phyloP scores from a whole-genome alignment of 768 basidiomycete species.

The Leucocoprinus leucothites region DNA sequence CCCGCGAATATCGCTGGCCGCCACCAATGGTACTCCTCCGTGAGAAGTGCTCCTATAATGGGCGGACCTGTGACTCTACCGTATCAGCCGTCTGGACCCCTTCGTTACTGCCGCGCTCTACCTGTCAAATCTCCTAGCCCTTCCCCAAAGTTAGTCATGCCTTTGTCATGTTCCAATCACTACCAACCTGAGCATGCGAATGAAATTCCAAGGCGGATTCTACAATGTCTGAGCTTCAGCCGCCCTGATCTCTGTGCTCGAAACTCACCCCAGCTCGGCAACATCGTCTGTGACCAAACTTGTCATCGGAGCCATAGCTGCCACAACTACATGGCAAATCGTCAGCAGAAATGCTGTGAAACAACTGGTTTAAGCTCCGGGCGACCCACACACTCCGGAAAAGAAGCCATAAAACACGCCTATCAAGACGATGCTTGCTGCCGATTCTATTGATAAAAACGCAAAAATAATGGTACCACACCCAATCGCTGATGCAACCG shows the following conservation, averaged over 20 bases:
- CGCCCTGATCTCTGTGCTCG: not conserved
- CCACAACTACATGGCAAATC: not conserved
- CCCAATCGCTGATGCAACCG: slow-evolving; percentile 30
- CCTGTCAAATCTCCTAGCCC: slow-evolving; percentile 15
- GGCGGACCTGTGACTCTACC: slow-evolving; percentile 13
- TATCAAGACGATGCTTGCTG: slow-evolving; percentile 25
- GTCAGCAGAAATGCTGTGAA: not conserved
- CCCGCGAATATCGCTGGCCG: slow-evolving; percentile 14
- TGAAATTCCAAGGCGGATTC: slow-evolving; percentile 17
- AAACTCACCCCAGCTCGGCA: slow-evolving; percentile 13
- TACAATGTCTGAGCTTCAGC: not conserved
- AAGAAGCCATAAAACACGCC: slow-evolving; percentile 38
- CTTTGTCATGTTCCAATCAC: not conserved
- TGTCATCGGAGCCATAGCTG: slow-evolving; percentile 6
- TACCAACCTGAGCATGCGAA: slow-evolving; percentile 18
- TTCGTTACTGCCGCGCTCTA: not conserved
- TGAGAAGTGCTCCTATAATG: slow-evolving; percentile 15
- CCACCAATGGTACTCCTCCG: slow-evolving; percentile 15
- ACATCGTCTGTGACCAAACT: slow-evolving; percentile 10
- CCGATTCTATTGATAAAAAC: slow-evolving; percentile 25
- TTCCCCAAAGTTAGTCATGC: not conserved
- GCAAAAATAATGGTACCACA: slow-evolving; percentile 30
- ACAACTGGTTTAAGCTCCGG: not conserved
- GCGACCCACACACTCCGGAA: slow-evolving; percentile 20
- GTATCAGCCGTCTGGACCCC: not conserved